Base-by-base conservation (phyloP, 1,284 basidiomycete genomes). In the Leccinum subrobustum region DNA sequence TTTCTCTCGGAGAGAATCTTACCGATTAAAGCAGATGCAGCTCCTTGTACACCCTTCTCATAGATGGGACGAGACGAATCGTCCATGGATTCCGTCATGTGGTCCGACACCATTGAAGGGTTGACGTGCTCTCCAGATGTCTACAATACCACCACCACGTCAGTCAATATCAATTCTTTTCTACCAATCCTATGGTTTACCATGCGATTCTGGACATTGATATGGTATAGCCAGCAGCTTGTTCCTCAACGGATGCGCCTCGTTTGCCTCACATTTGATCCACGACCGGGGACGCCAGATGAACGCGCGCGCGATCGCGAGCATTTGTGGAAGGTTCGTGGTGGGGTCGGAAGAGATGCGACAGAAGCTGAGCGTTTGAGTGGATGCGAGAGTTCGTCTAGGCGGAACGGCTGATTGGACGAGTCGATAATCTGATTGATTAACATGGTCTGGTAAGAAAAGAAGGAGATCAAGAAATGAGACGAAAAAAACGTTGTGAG, bases 361-460 rank as follows among this genome's bases (percentile, higher is more conserved):
- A 23, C 23, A 98, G 25, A 25, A 25, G 23, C 4, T 25, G 23
- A 25, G 4, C 23, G 23, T 25, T 29, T 29, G 7, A 8, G 7
- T 27, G 27, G 7, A 29, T 8, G 27, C 27, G 27, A 27, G 27
- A 27, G 27, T 27, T 8, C 7, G 27, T 27, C 27, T 27, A 27
- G 27, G 27, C 27, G 6, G 27, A 7, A 7, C 27, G 27, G 27
- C 7, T 1, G 27, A 27, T 29, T 29, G 8, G 27, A 29, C 8
- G 27, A 29, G 7, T 29, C 27, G 27, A 29, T 7, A 29, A 29
- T 29, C 27, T 29, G 27, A 29, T 29, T 29, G 0, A 29, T 29
- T 7, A 29, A 29, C 27, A 29, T 29, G 8, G 27, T 29, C 27
- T 29, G 27, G 27, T 8, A 3, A 29, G 27, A 29, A 29, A 29